phyloP scores from a whole-genome alignment of 257 asterid genomes.

The Fraxinus excelsior region DNA sequence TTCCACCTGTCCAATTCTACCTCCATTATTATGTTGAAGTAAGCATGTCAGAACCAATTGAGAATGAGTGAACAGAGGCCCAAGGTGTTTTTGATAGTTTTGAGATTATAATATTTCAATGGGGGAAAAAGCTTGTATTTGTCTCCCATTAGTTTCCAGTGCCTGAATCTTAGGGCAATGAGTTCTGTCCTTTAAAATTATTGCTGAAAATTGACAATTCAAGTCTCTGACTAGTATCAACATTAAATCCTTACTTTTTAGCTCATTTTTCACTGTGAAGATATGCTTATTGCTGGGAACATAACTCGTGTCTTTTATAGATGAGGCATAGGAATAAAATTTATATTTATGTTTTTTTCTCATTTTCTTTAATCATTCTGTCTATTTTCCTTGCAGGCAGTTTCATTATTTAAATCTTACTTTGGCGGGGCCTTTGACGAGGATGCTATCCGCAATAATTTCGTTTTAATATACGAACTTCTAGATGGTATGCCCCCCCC shows the following conservation, averaged over 20 bases:
- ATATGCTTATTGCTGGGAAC: not conserved
- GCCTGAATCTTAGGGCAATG: constrained; percentile 6
- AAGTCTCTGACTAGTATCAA: not conserved
- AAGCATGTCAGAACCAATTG: not conserved
- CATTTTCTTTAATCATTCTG: constrained; percentile 26
- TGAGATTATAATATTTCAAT: not conserved
- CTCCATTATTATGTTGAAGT: not conserved
- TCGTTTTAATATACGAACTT: constrained; percentile 89
- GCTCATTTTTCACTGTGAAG: constrained; percentile 3
- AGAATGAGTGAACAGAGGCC: constrained; percentile 10
- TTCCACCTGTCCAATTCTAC: not conserved
- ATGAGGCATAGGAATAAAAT: constrained; percentile 11
- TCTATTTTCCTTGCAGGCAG: constrained; percentile 73
- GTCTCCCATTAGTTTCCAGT: constrained; percentile 15
- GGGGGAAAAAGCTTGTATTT: not conserved
- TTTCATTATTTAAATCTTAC: constrained; percentile 87
- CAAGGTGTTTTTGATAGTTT: constrained; percentile 14
- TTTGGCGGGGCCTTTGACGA: constrained; percentile 99
- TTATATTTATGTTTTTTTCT: constrained; percentile 15
- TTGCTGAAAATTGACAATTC: constrained; percentile 8
- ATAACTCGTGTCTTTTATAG: constrained; percentile 10
- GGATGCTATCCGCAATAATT: constrained; percentile 98
- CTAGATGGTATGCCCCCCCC: constrained; percentile 78
- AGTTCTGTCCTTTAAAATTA: not conserved
- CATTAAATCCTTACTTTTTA: constrained; percentile 10